Evolutionary conservation across 2,329 filamentous ascomycete species (phyloP), one percentile per base, ranked within the genome.

Genomic region (Fusarium sp.): DNA sequence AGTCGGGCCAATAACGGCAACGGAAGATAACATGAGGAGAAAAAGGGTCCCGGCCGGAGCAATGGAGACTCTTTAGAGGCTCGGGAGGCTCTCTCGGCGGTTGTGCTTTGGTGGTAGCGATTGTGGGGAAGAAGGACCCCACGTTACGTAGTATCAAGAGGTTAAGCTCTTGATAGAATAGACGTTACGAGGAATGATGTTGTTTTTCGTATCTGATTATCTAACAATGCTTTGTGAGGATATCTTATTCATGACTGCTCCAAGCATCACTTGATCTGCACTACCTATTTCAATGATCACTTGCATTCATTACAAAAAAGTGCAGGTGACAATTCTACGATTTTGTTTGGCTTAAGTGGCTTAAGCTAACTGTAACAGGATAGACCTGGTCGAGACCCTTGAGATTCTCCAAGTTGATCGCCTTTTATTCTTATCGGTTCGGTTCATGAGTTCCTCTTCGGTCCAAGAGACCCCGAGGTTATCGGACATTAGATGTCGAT

Each of bases 41-140:
- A 67, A 32, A 49, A 67, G 44, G 37, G 40, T 54, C 44, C 41
- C 62, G 62, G 63, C 63, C 73, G 73, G 73, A 64, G 73, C 57
- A 75, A 75, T 73, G 73, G 73, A 74, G 70, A 65, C 69, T 37
- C 34, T 64, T 44, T 42, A 63, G 51, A 40, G 57, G 44, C 13
- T 69, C 34, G 30, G 46, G 51, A 61, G 68, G 59, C 57, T 67
- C 37, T 47, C 59, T 60, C 37, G 59, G 37, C 41, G 51, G 62
- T 44, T 61, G 24, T 47, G 37, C 29, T 41, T 53, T 37, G 24
- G 54, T 55, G 37, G 32, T 30, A 58, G 37, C 44, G 54, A 42
- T 30, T 57, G 66, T 61, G 61, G 65, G 29, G 66, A 57, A 27
- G 41, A 40, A 22, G 20, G 30, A 54, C 65, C 65, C 65, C 65